Percentiles rank a stretch among this genome's conserved stretches.
Conservation (phyloP, 2,329 filamentous ascomycete species). For the Pseudocercospora macadamiae region DNA sequence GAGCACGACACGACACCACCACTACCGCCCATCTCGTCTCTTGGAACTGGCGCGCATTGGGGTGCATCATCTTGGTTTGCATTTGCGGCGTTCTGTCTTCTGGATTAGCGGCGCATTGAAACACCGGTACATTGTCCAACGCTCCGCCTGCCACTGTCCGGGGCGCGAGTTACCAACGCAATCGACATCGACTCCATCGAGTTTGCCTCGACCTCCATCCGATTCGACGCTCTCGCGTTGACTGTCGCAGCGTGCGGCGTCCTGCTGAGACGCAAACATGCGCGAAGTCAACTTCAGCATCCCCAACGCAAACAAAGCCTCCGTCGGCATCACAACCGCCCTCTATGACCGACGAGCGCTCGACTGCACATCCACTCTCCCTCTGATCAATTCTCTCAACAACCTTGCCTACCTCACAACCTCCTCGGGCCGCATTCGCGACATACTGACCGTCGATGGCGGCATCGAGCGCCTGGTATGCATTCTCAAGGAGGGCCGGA, state of each 20-base stretch:
- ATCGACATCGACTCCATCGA: constrained; percentile 18
- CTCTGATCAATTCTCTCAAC: constrained; percentile 97
- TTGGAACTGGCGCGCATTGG: background rate
- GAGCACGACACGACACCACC: background rate
- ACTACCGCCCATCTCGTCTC: background rate
- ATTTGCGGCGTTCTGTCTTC: constrained; percentile 9
- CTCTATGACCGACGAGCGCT: constrained; percentile 96
- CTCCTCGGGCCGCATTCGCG: constrained; percentile 93
- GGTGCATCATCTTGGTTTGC: background rate
- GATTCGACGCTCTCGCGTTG: background rate
- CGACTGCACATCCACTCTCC: constrained; percentile 96
- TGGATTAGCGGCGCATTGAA: background rate
- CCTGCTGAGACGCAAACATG: constrained; percentile 65
- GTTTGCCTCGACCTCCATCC: constrained; percentile 9
- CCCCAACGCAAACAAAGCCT: constrained; percentile 98
- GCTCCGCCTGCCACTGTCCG: constrained; percentile 17
- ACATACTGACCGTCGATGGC: constrained; percentile 98
- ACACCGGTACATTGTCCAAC: background rate
- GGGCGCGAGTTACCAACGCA: constrained; percentile 9
- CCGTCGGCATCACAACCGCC: constrained; percentile 96
- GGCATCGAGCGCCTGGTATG: constrained; percentile 95
- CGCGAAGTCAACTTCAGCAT: constrained; percentile 99
- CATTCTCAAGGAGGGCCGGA: constrained; percentile 95
- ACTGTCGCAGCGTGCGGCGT: constrained; percentile 12
- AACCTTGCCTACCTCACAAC: constrained; percentile 98